Percentiles rank a stretch among this genome's conserved stretches.
phyloP scores from a whole-genome alignment of 352 stramenopile genomes.

The Phytophthora niederhauseri region DNA sequence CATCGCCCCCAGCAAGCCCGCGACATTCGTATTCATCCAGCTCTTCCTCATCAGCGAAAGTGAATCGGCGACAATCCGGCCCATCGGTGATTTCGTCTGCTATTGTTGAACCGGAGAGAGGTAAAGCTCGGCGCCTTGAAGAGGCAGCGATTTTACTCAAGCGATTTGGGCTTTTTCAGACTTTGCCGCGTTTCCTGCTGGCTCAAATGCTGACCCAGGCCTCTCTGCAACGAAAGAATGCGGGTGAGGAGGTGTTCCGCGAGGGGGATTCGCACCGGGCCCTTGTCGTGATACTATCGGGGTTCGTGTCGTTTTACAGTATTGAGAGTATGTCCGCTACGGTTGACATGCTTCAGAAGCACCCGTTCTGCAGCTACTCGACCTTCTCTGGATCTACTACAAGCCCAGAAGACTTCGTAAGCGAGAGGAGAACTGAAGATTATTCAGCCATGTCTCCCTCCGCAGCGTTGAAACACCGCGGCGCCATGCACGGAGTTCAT shows the following conservation, averaged over 20 bases:
- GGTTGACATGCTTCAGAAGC: slow-evolving; percentile 65
- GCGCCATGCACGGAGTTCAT: slow-evolving; percentile 57
- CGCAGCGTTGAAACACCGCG: slow-evolving; percentile 33
- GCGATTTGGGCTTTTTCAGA: slow-evolving; percentile 42
- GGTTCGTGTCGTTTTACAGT: slow-evolving; percentile 67
- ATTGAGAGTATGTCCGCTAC: slow-evolving; percentile 63
- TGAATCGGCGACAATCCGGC: slow-evolving; percentile 30
- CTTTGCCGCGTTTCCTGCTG: slow-evolving; percentile 49
- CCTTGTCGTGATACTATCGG: slow-evolving; percentile 54
- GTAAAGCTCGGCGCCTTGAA: slow-evolving; percentile 22
- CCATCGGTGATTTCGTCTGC: slow-evolving; percentile 22
- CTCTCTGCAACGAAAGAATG: slow-evolving; percentile 41
- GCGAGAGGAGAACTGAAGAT: slow-evolving; percentile 13
- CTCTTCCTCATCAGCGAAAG: slow-evolving; percentile 8
- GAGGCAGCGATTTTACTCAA: slow-evolving; percentile 45
- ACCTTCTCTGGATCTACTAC: slow-evolving; percentile 41
- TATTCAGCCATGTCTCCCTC: not conserved
- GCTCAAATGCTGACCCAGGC: slow-evolving; percentile 42
- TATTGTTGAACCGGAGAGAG: slow-evolving; percentile 1
- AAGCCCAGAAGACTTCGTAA: slow-evolving; percentile 39
- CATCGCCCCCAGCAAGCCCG: slow-evolving; percentile 10
- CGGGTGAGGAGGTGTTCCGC: slow-evolving; percentile 62
- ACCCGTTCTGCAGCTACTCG: slow-evolving; percentile 58
- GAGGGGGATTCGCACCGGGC: slow-evolving; percentile 41
- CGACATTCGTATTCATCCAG: slow-evolving; percentile 11